These are phyloP conservation scores for Oidiodendron maius DNA, from an alignment of 495 filamentous ascomycete species.

Conservation along the genomic window DNA sequence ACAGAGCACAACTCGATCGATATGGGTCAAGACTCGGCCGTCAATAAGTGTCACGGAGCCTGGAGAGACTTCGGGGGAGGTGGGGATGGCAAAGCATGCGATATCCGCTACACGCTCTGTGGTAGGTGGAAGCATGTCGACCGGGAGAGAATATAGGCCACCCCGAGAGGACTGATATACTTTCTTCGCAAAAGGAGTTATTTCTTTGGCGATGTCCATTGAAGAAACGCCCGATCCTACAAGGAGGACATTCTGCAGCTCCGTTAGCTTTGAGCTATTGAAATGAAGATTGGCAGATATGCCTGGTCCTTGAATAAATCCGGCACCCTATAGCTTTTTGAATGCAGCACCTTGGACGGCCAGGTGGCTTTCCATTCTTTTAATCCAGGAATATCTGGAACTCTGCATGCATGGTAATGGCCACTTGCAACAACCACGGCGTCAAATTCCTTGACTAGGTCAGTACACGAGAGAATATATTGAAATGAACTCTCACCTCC, in stretches of 20 bases:
- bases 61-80: constrained; percentile 25
- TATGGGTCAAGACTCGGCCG: constrained; percentile 36
- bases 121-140: constrained; percentile 41
- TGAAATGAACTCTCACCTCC: constrained; percentile 2
- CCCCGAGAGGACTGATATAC: constrained; percentile 37
- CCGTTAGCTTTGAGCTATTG: constrained; percentile 46
- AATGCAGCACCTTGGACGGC: constrained; percentile 65
- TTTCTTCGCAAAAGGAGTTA: constrained; percentile 27
- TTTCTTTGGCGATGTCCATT: constrained; percentile 59
- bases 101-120: constrained; percentile 47
- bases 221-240: constrained; percentile 78
- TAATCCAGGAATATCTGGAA: constrained; percentile 60
- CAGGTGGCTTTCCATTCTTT: constrained; percentile 51
- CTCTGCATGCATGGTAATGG: constrained; percentile 66
- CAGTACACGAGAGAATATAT: constrained; percentile 9
- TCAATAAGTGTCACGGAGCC: constrained; percentile 41
- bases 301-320: constrained; percentile 44
- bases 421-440: constrained; percentile 80
- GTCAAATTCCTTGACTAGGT: constrained; percentile 46
- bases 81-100: constrained; percentile 31
- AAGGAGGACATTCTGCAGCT: constrained; percentile 53
- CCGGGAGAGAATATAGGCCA: constrained; percentile 42
- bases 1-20: constrained; percentile 51
- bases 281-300: constrained; percentile 51
- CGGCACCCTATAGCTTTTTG: constrained; percentile 67